Conservation (phyloP, 805 yeast genomes). For the Candida insectalens region DNA sequence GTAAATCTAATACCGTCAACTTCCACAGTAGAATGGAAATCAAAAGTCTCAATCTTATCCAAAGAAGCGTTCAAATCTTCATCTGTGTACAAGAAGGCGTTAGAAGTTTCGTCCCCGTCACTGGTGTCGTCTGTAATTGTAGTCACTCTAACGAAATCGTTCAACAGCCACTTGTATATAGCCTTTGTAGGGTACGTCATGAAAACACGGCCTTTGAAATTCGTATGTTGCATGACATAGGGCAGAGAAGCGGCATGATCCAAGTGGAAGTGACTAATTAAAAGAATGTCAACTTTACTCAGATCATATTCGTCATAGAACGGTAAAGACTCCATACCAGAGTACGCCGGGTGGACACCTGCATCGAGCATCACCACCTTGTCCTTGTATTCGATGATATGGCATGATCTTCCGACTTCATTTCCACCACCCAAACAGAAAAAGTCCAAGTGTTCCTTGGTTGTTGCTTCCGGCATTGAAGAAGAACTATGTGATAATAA, state of each 20-base stretch:
- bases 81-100: slow-evolving; percentile 60
- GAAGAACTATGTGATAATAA: too few relatives aligned
- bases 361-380: slow-evolving; percentile 96
- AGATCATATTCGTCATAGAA: slow-evolving; percentile 93
- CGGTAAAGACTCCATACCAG: slow-evolving; percentile 86
- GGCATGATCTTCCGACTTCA: slow-evolving; percentile 97
- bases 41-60: slow-evolving; percentile 86
- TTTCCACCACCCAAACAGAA: slow-evolving; percentile 95
- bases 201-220: slow-evolving; percentile 88
- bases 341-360: slow-evolving; percentile 93
- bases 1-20: slow-evolving; percentile 92
- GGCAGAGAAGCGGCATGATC: slow-evolving; percentile 99
- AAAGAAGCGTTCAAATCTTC: slow-evolving; percentile 84
- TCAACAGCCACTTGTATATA: slow-evolving; percentile 87
- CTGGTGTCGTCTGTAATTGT: slow-evolving; percentile 36
- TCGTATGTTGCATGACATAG: slow-evolving; percentile 95
- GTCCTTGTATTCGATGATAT: slow-evolving; percentile 83
- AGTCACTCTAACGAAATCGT: slow-evolving; percentile 91
- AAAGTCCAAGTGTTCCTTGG: slow-evolving; percentile 41
- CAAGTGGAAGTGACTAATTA: slow-evolving; percentile 91
- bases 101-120: slow-evolving; percentile 32
- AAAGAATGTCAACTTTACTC: slow-evolving; percentile 72
- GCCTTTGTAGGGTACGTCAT: slow-evolving; percentile 99
- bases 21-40: slow-evolving; percentile 91
- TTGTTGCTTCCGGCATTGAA: slow-evolving; percentile 2